Conservation (phyloP, 2,329 filamentous ascomycete genomes). For the Colletotrichum liaoningense region DNA sequence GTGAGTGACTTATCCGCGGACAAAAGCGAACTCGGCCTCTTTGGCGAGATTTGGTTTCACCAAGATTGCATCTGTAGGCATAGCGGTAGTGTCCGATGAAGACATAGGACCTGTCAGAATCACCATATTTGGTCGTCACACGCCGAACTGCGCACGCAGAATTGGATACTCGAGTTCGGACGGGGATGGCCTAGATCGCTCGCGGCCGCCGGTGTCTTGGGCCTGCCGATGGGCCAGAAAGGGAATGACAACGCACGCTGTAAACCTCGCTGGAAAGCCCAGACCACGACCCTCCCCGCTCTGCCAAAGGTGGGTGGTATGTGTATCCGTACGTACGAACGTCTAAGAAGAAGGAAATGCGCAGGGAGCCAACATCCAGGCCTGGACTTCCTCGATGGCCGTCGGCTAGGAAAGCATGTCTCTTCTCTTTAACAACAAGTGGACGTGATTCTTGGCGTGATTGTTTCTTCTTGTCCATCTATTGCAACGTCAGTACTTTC, state of each 20-base stretch:
- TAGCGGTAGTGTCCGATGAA: background rate
- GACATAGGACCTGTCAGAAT: background rate
- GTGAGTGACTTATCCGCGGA: background rate
- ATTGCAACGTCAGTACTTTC: background rate
- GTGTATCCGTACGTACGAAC: background rate
- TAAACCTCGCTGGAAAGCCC: slow-evolving; percentile 5
- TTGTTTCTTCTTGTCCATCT: background rate
- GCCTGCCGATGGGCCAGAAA: background rate
- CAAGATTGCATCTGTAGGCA: background rate
- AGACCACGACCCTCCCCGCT: background rate
- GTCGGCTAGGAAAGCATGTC: background rate
- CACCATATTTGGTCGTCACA: background rate
- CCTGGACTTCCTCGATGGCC: background rate
- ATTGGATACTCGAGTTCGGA: background rate
- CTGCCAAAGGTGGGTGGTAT: background rate
- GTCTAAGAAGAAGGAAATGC: background rate
- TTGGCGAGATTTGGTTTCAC: background rate
- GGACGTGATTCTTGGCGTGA: background rate
- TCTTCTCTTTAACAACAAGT: background rate
- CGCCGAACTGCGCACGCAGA: background rate
- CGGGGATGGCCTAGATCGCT: background rate
- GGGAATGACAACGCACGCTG: slow-evolving; percentile 1
- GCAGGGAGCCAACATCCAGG: background rate
- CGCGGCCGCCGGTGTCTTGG: background rate
- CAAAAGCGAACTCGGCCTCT: background rate